A percentile compares a stretch with the other conserved stretches of the same genome.
phyloP scores from a whole-genome alignment of 78 protist genomes.

The Blattamonas nauphoetae region DNA sequence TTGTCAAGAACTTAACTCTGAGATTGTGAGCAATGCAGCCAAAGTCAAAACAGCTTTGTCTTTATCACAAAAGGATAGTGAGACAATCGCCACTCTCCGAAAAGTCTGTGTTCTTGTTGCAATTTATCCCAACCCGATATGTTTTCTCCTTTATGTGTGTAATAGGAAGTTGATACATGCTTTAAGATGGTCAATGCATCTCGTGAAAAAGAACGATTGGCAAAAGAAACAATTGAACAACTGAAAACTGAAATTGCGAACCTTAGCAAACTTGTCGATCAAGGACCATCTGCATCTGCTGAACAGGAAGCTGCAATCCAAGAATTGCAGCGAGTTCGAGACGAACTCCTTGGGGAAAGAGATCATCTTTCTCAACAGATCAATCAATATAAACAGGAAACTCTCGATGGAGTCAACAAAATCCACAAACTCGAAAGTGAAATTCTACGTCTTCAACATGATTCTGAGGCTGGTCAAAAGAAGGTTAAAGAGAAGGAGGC shows the following conservation, averaged over 20 bases:
- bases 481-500: not conserved
- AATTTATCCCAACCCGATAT: not conserved
- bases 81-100: slow-evolving; percentile 51
- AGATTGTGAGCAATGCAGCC: slow-evolving; percentile 57
- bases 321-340: slow-evolving; percentile 54
- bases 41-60: slow-evolving; percentile 57
- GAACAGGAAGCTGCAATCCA: slow-evolving; percentile 67
- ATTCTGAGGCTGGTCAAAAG: not conserved
- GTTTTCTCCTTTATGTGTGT: not conserved
- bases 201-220: slow-evolving; percentile 62
- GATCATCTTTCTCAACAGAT: not conserved
- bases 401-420: not conserved
- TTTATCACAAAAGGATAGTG: slow-evolving; percentile 61
- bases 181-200: slow-evolving; percentile 68
- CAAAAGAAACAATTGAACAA: slow-evolving; percentile 65
- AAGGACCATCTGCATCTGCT: slow-evolving; percentile 32
- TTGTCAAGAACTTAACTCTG: slow-evolving; percentile 44
- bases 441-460: not conserved
- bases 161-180: slow-evolving; percentile 59
- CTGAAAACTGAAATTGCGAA: slow-evolving; percentile 59
- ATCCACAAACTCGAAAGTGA: not conserved
- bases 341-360: slow-evolving; percentile 49
- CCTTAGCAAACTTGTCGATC: slow-evolving; percentile 55
- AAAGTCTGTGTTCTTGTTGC: slow-evolving; percentile 1
- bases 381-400: not conserved